Evolutionary conservation across 192 early-diverging fungal genomes (phyloP).

Genomic region (Podila horticola): DNA sequence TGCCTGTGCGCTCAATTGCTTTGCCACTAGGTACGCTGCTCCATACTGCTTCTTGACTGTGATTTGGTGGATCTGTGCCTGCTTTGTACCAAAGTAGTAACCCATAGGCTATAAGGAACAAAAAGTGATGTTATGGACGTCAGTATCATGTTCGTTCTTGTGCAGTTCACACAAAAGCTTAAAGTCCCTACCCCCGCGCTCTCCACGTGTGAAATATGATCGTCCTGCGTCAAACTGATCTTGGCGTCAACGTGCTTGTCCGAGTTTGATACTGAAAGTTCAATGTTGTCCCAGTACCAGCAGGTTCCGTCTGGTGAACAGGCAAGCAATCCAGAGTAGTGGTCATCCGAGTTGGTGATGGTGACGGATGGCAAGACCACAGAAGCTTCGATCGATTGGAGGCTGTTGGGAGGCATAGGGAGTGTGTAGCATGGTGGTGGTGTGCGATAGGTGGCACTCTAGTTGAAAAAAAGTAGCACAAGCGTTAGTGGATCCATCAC

Average conservation of each 20-base stretch:
- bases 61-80: conserved; percentile 21
- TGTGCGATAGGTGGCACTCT: conserved; percentile 32
- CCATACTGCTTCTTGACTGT: conserved; percentile 34
- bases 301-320: conserved; percentile 47
- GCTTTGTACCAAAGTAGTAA: conserved; percentile 36
- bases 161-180: neutral
- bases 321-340: conserved; percentile 27
- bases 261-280: conserved; percentile 40
- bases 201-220: conserved; percentile 35
- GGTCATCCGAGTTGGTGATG: conserved; percentile 42
- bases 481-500: too few relatives aligned
- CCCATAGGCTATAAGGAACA: conserved; percentile 28
- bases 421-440: conserved; percentile 41
- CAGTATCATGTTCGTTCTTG: neutral
- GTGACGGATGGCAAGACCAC: conserved; percentile 34
- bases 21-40: conserved; percentile 5
- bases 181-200: conserved; percentile 38
- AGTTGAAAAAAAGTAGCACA: too few relatives aligned
- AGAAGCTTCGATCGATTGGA: conserved; percentile 12
- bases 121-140: too few relatives aligned
- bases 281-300: conserved; percentile 51
- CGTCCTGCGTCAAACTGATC: conserved; percentile 27
- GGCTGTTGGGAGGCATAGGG: conserved; percentile 45
- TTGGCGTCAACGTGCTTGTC: conserved; percentile 33
- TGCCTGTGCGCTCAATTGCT: conserved; percentile 11